phyloP scores from a whole-genome alignment of 2,329 filamentous ascomycete species.

The Xylariaceae sp. region DNA sequence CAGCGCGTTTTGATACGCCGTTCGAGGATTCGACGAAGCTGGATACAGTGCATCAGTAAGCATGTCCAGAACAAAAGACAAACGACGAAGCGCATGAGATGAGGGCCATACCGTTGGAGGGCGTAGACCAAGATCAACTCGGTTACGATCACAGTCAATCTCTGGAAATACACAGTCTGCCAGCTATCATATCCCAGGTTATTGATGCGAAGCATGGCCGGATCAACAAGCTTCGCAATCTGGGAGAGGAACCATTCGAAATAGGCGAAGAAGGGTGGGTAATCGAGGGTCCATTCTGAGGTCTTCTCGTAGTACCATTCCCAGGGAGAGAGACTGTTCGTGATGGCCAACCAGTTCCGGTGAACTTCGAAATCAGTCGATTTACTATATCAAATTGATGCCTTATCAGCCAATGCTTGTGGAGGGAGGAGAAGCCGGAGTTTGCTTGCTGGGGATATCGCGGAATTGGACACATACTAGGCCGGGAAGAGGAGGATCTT shows the following conservation, averaged over 20 bases:
- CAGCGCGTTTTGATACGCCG: constrained; percentile 60
- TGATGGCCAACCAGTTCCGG: constrained; percentile 97
- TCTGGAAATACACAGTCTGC: constrained; percentile 91
- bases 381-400: constrained; percentile 55
- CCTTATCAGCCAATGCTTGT: background rate
- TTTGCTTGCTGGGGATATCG: background rate
- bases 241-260: constrained; percentile 93
- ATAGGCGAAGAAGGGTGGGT: constrained; percentile 95
- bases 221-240: constrained; percentile 68
- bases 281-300: constrained; percentile 99
- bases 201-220: constrained; percentile 73
- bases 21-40: constrained; percentile 73
- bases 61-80: constrained; percentile 4
- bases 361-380: constrained; percentile 99
- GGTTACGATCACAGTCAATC: constrained; percentile 77
- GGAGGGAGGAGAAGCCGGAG: background rate
- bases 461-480: constrained; percentile 60
- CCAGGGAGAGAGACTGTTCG: constrained; percentile 76
- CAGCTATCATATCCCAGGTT: constrained; percentile 85
- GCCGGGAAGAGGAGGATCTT: constrained; percentile 91
- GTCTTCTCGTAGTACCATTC: constrained; percentile 97
- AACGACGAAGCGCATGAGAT: background rate
- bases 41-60: constrained; percentile 11
- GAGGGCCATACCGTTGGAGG: constrained; percentile 58
- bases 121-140: constrained; percentile 82